Base-by-base conservation (phyloP, 179 eudicot species). In the Spinacia oleracea region DNA sequence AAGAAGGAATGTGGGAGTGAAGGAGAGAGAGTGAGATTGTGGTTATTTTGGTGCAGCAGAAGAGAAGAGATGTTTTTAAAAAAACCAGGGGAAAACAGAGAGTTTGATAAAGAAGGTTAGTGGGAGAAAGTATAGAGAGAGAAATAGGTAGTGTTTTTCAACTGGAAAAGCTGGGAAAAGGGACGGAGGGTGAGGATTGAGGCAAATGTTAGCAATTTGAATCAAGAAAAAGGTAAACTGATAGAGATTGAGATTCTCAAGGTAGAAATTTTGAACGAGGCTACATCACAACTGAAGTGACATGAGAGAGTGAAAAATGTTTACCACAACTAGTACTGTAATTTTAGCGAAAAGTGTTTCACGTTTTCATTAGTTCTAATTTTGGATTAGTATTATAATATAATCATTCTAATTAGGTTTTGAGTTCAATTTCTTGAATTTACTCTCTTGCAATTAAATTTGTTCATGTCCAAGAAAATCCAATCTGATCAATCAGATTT, bases 101-200 rank as follows among this genome's bases (percentile, higher is more conserved):
- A 60, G 68, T 66, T 3, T 29, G 83, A 69, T 20, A 60, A 66
- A 64, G 48, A 71, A 25, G 67, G 73, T 71, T n/a, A 10, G 15
- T 7, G 40, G 42, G 9, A 42, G 43, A 45, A 46, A 45, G 15
- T n/a, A n/a, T 31, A 9, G 12, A 12, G 40, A 59, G 9, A 40
- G 42, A 43, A 46, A 46, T 55, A 9, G 46, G 23, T 27, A 25
- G 1, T 1, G 62, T 34, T 77, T 25, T 81, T 64, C 38, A 51
- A 77, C 60, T 72, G 84, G 31, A 81, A 81, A 81, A 81, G 81
- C 81, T 77, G 78, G 74, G 15, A 74, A 74, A 73, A 38, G 60
- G 16, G n/a, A 76, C n/a, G 25, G 18, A 67, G 23, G 58, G 83
- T 71, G 83, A 62, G 66, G 56, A 38, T 48, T 31, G 56, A 81